A percentile compares a stretch with the other conserved stretches of the same genome.
phyloP scores from a whole-genome alignment of 164 flowering plant genomes.

The Kingdonia uniflora region DNA sequence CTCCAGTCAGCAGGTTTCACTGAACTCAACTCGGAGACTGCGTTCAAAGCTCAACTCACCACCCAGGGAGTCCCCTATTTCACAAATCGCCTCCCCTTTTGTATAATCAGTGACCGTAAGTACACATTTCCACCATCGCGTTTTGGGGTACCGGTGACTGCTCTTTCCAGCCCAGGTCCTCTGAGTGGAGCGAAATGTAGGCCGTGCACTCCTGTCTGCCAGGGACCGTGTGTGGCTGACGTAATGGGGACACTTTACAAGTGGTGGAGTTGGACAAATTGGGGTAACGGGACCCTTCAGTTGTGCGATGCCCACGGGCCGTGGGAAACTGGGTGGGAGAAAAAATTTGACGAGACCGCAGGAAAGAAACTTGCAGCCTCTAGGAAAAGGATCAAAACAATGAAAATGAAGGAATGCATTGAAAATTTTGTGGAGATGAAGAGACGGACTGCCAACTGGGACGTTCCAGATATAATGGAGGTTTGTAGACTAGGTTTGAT shows the following conservation, averaged over 20 bases:
- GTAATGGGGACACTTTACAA: slow-evolving; percentile 35
- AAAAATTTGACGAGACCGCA: slow-evolving; percentile 42
- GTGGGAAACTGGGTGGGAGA: slow-evolving; percentile 86
- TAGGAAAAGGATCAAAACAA: slow-evolving; percentile 27
- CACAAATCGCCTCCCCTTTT: slow-evolving; percentile 63
- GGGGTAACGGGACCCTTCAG: slow-evolving; percentile 41
- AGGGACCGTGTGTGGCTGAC: slow-evolving; percentile 45
- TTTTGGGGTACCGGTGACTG: slow-evolving; percentile 81
- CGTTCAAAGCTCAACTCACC: slow-evolving; percentile 77
- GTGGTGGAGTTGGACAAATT: slow-evolving; percentile 85
- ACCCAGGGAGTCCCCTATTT: slow-evolving; percentile 27
- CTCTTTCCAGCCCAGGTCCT: slow-evolving; percentile 66
- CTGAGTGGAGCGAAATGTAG: slow-evolving; percentile 89
- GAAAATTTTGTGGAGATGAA: slow-evolving; percentile 46
- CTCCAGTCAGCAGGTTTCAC: slow-evolving; percentile 49
- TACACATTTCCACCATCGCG: slow-evolving; percentile 59
- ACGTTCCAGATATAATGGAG: slow-evolving; percentile 43
- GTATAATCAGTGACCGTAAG: slow-evolving; percentile 59
- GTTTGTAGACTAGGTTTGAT: slow-evolving; percentile 49
- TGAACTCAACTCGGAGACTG: slow-evolving; percentile 74
- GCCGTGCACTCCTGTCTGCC: slow-evolving; percentile 65
- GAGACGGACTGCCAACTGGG: slow-evolving; percentile 40
- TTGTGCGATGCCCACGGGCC: slow-evolving; percentile 65
- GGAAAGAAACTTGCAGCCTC: slow-evolving; percentile 35
- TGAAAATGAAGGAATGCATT: slow-evolving; percentile 43